A percentile compares a stretch with the other conserved stretches of the same genome.
These are phyloP conservation scores for Trichophyton verrucosum DNA, from an alignment of 2,329 filamentous ascomycete species.

Conservation along the genomic window DNA sequence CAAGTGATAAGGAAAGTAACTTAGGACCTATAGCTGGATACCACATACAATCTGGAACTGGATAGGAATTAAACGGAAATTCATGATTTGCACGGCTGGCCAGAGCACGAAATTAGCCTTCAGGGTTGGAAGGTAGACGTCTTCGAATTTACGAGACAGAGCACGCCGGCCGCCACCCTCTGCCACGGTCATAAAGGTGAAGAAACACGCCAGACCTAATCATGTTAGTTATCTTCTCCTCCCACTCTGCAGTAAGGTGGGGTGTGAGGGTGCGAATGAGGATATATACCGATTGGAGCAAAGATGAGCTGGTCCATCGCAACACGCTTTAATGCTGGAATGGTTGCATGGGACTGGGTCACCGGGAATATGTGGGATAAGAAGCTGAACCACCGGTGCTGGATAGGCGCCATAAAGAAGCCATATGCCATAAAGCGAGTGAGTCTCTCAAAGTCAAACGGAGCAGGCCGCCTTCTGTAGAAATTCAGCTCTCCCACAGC, in stretches of 20 bases:
- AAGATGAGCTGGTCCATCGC: constrained; percentile 88
- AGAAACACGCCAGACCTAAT: constrained; percentile 67
- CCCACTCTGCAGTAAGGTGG: neutral
- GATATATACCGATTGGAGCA: constrained; percentile 60
- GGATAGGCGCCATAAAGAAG: constrained; percentile 87
- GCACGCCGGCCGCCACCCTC: constrained; percentile 80
- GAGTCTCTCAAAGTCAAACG: constrained; percentile 90
- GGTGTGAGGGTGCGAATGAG: neutral
- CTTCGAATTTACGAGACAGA: constrained; percentile 70
- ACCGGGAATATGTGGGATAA: constrained; percentile 73
- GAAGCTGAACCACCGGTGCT: constrained; percentile 93
- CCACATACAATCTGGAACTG: constrained; percentile 85
- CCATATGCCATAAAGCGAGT: constrained; percentile 95
- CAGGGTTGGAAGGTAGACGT: constrained; percentile 85
- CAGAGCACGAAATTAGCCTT: constrained; percentile 94
- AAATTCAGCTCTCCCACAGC: constrained; percentile 55
- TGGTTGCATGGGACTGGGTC: constrained; percentile 59
- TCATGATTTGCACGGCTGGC: constrained; percentile 91
- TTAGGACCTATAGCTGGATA: neutral
- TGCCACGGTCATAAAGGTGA: constrained; percentile 89
- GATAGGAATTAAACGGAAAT: constrained; percentile 89
- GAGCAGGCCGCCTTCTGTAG: constrained; percentile 52
- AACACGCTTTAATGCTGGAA: constrained; percentile 76
- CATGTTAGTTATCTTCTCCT: neutral
- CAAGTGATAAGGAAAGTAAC: neutral